Evolutionary conservation across 2,329 filamentous ascomycete species (phyloP).

Genomic region (Aspergillus puulaauensis): DNA sequence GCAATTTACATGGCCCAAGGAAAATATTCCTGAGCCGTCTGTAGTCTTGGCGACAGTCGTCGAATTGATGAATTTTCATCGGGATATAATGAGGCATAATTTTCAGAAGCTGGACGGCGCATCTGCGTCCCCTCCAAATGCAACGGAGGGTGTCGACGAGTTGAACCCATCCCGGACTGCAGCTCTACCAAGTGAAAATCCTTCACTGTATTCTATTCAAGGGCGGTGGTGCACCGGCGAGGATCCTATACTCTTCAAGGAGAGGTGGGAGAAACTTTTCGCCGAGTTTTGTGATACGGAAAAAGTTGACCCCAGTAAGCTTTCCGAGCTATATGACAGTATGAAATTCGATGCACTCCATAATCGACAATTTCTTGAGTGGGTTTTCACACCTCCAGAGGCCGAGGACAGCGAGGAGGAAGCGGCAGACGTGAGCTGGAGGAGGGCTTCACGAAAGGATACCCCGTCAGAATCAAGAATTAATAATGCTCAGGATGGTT

Average conservation of each 20-base stretch:
- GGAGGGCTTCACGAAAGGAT: constrained; percentile 22
- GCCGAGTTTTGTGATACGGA: constrained; percentile 94
- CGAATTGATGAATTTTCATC: constrained; percentile 96
- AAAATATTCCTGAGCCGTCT: constrained; percentile 90
- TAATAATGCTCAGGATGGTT: constrained; percentile 17
- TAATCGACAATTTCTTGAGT: constrained; percentile 93
- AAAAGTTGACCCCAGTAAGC: constrained; percentile 98
- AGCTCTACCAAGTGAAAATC: constrained; percentile 36
- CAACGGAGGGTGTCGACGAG: not conserved
- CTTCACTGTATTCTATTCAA: constrained; percentile 71
- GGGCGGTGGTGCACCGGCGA: constrained; percentile 95
- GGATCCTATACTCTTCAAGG: constrained; percentile 89
- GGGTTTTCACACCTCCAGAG: constrained; percentile 89
- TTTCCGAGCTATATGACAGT: constrained; percentile 96
- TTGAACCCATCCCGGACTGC: constrained; percentile 16
- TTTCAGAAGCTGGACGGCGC: constrained; percentile 73
- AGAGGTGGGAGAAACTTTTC: constrained; percentile 98
- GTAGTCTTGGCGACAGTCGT: constrained; percentile 90
- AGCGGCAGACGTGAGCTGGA: constrained; percentile 30
- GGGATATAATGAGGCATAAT: constrained; percentile 91
- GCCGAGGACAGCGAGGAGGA: constrained; percentile 72
- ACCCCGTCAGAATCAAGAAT: constrained; percentile 19
- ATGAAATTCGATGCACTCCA: constrained; percentile 99
- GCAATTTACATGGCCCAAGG: constrained; percentile 94
- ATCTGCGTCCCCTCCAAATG: constrained; percentile 2